A percentile compares a stretch with the other conserved stretches of the same genome.
These are phyloP conservation scores for Lasiosphaeriaceae sp. DNA, from an alignment of 495 filamentous ascomycete genomes.

Conservation along the genomic window DNA sequence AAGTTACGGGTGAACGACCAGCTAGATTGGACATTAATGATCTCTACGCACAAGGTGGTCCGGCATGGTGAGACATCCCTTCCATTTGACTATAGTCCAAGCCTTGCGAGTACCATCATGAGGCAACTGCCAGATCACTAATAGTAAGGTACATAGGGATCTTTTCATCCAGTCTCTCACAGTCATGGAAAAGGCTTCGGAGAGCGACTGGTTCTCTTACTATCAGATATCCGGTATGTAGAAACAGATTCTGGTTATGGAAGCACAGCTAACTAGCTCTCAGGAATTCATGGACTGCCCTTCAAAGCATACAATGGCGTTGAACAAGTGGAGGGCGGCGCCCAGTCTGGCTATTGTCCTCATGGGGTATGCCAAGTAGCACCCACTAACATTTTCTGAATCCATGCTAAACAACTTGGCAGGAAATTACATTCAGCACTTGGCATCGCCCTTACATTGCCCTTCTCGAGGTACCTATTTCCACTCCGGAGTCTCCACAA, in stretches of 20 bases:
- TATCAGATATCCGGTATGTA: constrained; percentile 41
- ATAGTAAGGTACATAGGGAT: constrained; percentile 17
- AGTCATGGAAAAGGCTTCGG: constrained; percentile 27
- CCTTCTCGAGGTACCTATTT: constrained; percentile 36
- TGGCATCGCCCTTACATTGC: constrained; percentile 36
- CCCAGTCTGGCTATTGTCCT: constrained; percentile 41
- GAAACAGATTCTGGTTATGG: not conserved
- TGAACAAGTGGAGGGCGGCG: constrained; percentile 21
- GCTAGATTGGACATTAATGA: constrained; percentile 26
- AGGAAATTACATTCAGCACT: constrained; percentile 23
- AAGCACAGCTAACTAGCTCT: not conserved
- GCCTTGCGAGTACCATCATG: not conserved
- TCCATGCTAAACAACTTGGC: not conserved
- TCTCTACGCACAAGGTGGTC: constrained; percentile 17
- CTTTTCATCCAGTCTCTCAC: constrained; percentile 37
- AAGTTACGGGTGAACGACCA: constrained; percentile 24
- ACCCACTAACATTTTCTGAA: not conserved
- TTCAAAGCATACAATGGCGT: constrained; percentile 38
- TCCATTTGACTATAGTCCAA: not conserved
- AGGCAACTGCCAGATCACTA: not conserved
- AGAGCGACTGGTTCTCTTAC: constrained; percentile 36
- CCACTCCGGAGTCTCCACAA: not conserved
- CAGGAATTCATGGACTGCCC: constrained; percentile 43
- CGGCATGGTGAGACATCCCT: not conserved
- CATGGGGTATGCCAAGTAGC: constrained; percentile 16